These are phyloP conservation scores for Glycine latifolia DNA, from an alignment of 306 rosid species.

Conservation along the genomic window DNA sequence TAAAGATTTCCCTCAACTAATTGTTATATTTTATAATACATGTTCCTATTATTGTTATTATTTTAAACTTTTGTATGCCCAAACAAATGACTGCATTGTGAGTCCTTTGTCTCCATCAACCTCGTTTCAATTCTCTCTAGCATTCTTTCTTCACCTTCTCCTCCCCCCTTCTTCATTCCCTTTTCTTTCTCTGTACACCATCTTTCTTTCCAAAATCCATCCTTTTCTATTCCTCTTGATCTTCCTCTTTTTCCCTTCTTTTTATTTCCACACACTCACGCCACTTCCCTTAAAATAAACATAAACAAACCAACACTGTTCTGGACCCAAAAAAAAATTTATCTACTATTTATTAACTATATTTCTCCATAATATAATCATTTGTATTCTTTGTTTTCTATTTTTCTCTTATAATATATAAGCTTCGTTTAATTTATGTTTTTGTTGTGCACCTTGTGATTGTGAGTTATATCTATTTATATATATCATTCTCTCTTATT, in stretches of 20 bases:
- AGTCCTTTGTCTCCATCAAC: conserved; percentile 51
- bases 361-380: conserved; percentile 52
- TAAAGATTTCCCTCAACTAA: conserved; percentile 52
- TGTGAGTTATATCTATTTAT: neutral
- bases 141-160: neutral
- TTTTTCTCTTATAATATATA: conserved; percentile 48
- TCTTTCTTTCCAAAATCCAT: conserved; percentile 34
- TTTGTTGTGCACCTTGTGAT: neutral
- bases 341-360: conserved; percentile 18
- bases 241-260: neutral
- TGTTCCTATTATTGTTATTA: conserved; percentile 48
- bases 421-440: neutral
- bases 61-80: conserved; percentile 61
- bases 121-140: conserved; percentile 29
- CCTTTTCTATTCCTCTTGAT: neutral
- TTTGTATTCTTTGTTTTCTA: conserved; percentile 69
- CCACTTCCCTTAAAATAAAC: conserved; percentile 66
- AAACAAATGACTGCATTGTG: conserved; percentile 69
- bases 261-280: neutral
- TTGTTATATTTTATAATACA: conserved; percentile 46
- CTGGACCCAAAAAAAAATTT: conserved; percentile 6
- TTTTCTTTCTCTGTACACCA: conserved; percentile 66
- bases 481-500: conserved; percentile 30
- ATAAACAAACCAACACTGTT: conserved; percentile 54
- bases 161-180: neutral